These are phyloP conservation scores for Chalara sp. DNA, from an alignment of 2,329 filamentous ascomycete genomes.

Conservation along the genomic window DNA sequence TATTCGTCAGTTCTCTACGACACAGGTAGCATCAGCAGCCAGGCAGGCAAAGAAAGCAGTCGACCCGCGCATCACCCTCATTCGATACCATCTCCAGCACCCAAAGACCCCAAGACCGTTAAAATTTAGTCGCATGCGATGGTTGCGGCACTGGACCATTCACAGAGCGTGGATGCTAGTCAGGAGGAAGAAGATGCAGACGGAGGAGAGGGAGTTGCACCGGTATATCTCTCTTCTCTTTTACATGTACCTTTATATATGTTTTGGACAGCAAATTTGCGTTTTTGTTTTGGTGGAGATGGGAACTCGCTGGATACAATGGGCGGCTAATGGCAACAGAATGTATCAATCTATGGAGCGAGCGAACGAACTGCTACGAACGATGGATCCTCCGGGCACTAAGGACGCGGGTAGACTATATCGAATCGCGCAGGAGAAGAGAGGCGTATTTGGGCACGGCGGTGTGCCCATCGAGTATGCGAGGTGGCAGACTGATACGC, in stretches of 20 bases:
- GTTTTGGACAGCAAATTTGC: background rate
- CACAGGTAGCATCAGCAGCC: background rate
- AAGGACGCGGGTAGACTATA: slow-evolving; percentile 68
- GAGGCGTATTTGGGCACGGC: slow-evolving; percentile 65
- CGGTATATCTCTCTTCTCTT: slow-evolving; percentile 36
- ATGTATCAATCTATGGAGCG: slow-evolving; percentile 75
- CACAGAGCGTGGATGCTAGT: slow-evolving; percentile 90
- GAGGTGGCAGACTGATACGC: slow-evolving; percentile 75
- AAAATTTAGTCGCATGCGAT: slow-evolving; percentile 79
- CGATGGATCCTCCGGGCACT: slow-evolving; percentile 45
- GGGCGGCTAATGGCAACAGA: slow-evolving; percentile 6
- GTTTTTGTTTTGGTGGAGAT: too few relatives aligned
- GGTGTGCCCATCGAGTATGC: slow-evolving; percentile 90
- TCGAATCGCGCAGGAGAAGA: slow-evolving; percentile 85
- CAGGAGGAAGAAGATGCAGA: slow-evolving; percentile 59
- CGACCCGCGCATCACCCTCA: slow-evolving; percentile 39
- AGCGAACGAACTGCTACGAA: slow-evolving; percentile 78
- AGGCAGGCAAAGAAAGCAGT: slow-evolving; percentile 10
- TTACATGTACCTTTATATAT: background rate
- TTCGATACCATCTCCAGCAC: slow-evolving; percentile 65
- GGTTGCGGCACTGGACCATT: slow-evolving; percentile 96
- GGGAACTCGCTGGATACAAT: background rate
- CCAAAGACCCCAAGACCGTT: slow-evolving; percentile 68
- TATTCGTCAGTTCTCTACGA: background rate
- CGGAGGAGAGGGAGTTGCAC: slow-evolving; percentile 64